Evolutionary conservation across 345 rosid species (phyloP), one percentile per base, ranked within the genome.

Genomic region (Salix caprea): DNA sequence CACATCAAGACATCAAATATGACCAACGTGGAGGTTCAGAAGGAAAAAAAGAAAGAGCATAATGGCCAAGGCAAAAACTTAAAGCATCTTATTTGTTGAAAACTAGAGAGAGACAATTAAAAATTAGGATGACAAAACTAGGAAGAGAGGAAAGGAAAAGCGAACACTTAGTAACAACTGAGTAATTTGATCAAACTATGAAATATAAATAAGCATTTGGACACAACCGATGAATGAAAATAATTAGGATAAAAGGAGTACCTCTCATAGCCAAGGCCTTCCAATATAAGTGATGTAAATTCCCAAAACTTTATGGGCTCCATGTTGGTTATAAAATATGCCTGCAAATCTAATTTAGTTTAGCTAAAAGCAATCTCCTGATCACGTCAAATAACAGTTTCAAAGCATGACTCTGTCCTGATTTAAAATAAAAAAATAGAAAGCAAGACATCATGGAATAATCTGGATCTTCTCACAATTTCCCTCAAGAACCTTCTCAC

Each of bases 181-280:
- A 23, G 42, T 14, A 2, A n/a, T 67, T 46, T 46, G 50, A 46
- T 46, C 50, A 46, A 46, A 46, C 16, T 3, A 46, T 14, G 24
- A 75, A 30, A n/a, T n/a, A n/a, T 39, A 71, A 34, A 50, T 11
- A 44, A 67, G 40, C 19, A 21, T 10, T 30, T 11, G 76, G 30
- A 58, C 50, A 24, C 36, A 46, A 40, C 42, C 69, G 32, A 34
- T 73, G 36, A 52, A 28, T 50, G 72, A 11, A 46, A 39, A 48
- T 30, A 32, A 26, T 71, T n/a, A 34, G 26, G 46, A 36, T 36
- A 78, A 84, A 80, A 39, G 24, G 76, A 68, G 74, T 70, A 89
- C 97, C 99, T 92, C 80, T 91, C 91, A 80, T 92, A 92, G 82
- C 97, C 97, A 89, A 94, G 97, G 83, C 97, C 97, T 84, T 86